These are phyloP conservation scores for Yamadazyma siamensis DNA, from an alignment of 1,139 yeast genomes.

Conservation along the genomic window DNA sequence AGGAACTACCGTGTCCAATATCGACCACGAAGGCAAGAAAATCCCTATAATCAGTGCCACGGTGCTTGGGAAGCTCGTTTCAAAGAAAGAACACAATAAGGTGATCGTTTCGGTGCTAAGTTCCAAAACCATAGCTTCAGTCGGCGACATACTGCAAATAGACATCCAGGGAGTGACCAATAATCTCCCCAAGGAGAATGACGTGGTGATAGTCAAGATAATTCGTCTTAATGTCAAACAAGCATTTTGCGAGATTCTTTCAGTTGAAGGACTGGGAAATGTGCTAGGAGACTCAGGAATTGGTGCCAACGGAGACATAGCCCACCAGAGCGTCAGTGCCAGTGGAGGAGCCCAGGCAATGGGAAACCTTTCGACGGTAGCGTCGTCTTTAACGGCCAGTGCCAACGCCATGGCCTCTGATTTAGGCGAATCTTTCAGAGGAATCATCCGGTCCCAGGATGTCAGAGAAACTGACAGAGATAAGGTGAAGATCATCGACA, in stretches of 20 bases:
- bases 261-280: slow-evolving; percentile 67
- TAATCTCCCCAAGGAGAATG: slow-evolving; percentile 79
- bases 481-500: slow-evolving; percentile 70
- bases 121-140: slow-evolving; percentile 1
- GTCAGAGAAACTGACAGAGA: slow-evolving; percentile 90
- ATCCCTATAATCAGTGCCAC: slow-evolving; percentile 63
- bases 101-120: slow-evolving; percentile 6
- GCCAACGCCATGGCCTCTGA: slow-evolving; percentile 51
- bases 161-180: slow-evolving; percentile 18
- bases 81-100: slow-evolving; percentile 11
- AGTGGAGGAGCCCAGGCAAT: slow-evolving; percentile 56
- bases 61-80: slow-evolving; percentile 55
- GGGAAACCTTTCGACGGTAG: slow-evolving; percentile 42
- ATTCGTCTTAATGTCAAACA: slow-evolving; percentile 65
- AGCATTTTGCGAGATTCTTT: slow-evolving; percentile 79
- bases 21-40: slow-evolving; percentile 23
- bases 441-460: slow-evolving; percentile 83
- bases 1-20: slow-evolving; percentile 35
- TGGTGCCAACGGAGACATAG: slow-evolving; percentile 56
- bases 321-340: slow-evolving; percentile 37
- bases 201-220: slow-evolving; percentile 74
- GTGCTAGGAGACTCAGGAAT: slow-evolving; percentile 61
- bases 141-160: background rate
- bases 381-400: slow-evolving; percentile 35
- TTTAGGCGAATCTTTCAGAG: slow-evolving; percentile 88